Base-by-base conservation (phyloP, 495 filamentous ascomycete genomes). In the Penicillium pancosmium region DNA sequence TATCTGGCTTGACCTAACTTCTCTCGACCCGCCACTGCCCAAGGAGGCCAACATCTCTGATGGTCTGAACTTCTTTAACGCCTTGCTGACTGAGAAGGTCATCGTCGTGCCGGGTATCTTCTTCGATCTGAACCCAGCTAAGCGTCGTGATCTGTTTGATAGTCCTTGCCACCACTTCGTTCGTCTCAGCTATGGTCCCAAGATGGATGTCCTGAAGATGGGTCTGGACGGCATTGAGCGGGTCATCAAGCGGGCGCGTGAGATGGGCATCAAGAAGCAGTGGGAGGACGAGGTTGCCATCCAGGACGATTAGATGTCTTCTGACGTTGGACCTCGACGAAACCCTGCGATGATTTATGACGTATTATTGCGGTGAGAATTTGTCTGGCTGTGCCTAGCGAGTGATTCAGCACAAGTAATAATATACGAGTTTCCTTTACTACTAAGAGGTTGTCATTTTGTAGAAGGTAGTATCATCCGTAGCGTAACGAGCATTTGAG, bases 101-200 rank as follows among this genome's bases (percentile, higher is more conserved):
- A 96, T 97, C 64, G 92, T 97, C 3, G 93, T 97, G 0, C 92
- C 93, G 0, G 93, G 93, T 47, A 97, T 98, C 70, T 83, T 83
- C 76, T 83, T 83, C 55, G 81, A 98, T 66, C 71, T 98, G 65
- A 97, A 98, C 76, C 93, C 93, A 12, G 86, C 88, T n/a, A 87
- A 89, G 68, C 79, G 93, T 54, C 79, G 93, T 59, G 93, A 98
- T 74, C 75, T 98, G 49, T 98, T 98, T 65, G 93, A 97, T 71
- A 91, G 86, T 48, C 93, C 93, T 50, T 98, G 93, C 73, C 93
- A 98, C 74, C 93, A 93, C 76, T 98, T 93, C 73, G 91, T 97
- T 46, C 85, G 93, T 46, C 78, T 97, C 65, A 92, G 88, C 49
- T 98, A 97, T 68, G 93, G 93, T 0, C 93, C 93, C 5, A 87